Conservation (phyloP, 805 yeast species). For the Saccharomycopsis olivae region DNA sequence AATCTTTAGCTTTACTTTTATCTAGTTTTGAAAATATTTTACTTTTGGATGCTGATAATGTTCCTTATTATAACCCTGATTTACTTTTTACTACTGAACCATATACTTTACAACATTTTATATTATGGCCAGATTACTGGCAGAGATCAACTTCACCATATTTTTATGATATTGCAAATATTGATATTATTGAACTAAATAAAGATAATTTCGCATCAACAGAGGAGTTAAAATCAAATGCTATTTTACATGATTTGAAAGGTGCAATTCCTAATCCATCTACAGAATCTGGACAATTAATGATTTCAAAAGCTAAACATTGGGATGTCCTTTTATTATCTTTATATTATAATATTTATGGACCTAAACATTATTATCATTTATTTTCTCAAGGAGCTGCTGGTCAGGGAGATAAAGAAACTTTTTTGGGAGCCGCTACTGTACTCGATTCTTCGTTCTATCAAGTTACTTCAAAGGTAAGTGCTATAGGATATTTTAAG, state of each 20-base stretch:
- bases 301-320: constrained; percentile 51
- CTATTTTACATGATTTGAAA: constrained; percentile 48
- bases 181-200: constrained; percentile 21
- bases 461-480: constrained; percentile 35
- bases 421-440: constrained; percentile 60
- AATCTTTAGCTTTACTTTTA: constrained; percentile 57
- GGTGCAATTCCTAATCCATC: constrained; percentile 60
- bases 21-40: constrained; percentile 66
- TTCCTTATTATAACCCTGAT: constrained; percentile 57
- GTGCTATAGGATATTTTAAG: constrained; percentile 29
- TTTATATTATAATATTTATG: constrained; percentile 54
- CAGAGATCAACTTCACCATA: constrained; percentile 55
- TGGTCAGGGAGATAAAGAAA: constrained; percentile 77
- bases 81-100: constrained; percentile 35
- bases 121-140: constrained; percentile 68
- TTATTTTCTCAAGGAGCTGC: constrained; percentile 61
- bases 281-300: constrained; percentile 60
- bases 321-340: constrained; percentile 47
- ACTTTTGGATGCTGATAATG: constrained; percentile 66
- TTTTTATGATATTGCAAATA: constrained; percentile 42
- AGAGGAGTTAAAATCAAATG: constrained; percentile 22
- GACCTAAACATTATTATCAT: constrained; percentile 59
- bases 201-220: constrained; percentile 19
- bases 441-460: constrained; percentile 38
- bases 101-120: constrained; percentile 33